These are phyloP conservation scores for Talaromyces rugulosus DNA, from an alignment of 2,329 filamentous ascomycete species.

Conservation along the genomic window DNA sequence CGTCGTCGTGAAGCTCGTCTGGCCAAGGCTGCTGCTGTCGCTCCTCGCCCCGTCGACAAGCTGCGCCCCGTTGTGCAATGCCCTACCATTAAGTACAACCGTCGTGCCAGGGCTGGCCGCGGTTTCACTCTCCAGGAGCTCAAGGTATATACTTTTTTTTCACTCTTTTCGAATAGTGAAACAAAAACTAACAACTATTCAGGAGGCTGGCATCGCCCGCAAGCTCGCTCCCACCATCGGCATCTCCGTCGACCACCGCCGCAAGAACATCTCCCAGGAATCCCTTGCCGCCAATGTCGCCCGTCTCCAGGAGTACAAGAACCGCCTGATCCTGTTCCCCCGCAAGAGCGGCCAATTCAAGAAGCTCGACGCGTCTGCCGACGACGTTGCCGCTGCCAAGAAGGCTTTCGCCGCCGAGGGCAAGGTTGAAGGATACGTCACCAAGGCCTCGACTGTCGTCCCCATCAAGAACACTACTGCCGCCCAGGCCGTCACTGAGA, in stretches of 20 bases:
- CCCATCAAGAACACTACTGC: constrained; percentile 64
- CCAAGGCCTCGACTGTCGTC: constrained; percentile 56
- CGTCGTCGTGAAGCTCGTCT: constrained; percentile 86
- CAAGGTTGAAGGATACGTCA: constrained; percentile 51
- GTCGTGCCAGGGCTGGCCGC: constrained; percentile 90
- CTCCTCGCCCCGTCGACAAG: constrained; percentile 95
- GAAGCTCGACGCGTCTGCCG: constrained; percentile 82
- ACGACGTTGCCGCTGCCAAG: constrained; percentile 70
- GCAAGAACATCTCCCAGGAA: constrained; percentile 96
- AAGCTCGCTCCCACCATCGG: constrained; percentile 93
- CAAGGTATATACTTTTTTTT: constrained; percentile 63
- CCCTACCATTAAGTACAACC: constrained; percentile 99
- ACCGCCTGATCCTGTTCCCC: constrained; percentile 95
- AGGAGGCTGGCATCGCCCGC: constrained; percentile 95
- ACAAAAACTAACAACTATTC: constrained; percentile 11
- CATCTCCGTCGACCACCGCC: constrained; percentile 93
- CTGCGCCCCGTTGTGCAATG: constrained; percentile 94
- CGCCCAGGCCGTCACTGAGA: constrained; percentile 62
- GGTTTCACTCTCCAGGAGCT: constrained; percentile 97
- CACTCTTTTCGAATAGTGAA: background rate
- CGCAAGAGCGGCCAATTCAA: constrained; percentile 91
- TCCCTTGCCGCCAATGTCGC: constrained; percentile 90
- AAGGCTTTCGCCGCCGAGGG: constrained; percentile 46
- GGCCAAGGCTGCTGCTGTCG: constrained; percentile 90
- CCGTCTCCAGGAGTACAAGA: constrained; percentile 96